Evolutionary conservation across 2,329 filamentous ascomycete species (phyloP), one percentile per base, ranked within the genome.

Genomic region (Tolypocladium album): DNA sequence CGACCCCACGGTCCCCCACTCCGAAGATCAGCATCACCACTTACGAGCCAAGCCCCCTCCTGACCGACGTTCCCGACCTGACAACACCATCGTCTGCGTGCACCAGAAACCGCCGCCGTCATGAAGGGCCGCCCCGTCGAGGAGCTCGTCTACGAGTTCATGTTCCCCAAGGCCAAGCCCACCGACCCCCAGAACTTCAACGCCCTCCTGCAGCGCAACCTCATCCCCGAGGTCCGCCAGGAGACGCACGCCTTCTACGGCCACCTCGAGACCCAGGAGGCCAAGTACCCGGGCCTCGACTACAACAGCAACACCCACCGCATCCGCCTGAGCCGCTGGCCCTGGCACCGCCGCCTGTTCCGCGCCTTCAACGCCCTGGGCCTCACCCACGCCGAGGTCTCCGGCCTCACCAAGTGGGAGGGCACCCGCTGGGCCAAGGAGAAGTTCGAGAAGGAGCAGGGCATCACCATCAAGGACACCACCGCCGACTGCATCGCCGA

Each of bases 371-470:
- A 92, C 72, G 76, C 74, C 34, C 79, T 92, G 31, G 80, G 80
- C 52, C 78, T 92, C 45, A 93, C 89, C 9, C 76, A 83, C 60
- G 76, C 78, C 66, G 89, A 93, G 70, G 90, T 93, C 65, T 79
- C 84, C 59, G 78, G 79, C 56, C 78, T 92, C 69, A 92, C 89
- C 61, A 87, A 89, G 68, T 93, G 89, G 89, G 89, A 92, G 75
- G 89, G 89, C 60, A 92, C 89, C 12, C 85, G 87, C 63, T 92
- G 89, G 89, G 89, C 89, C 62, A 87, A 91, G 69, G 88, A 92
- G 69, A 83, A 88, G 59, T 93, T 86, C 69, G 89, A 93, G 76
- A 81, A 82, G 60, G 89, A 92, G 68, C 87, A 91, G 67, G 85
- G 85, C 40, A 80, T 88, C 61, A 75, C 74, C 38, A 90, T 93